Percentiles rank a stretch among this genome's conserved stretches.
Conservation (phyloP, 257 asterid species). For the Schizonepeta tenuifolia region DNA sequence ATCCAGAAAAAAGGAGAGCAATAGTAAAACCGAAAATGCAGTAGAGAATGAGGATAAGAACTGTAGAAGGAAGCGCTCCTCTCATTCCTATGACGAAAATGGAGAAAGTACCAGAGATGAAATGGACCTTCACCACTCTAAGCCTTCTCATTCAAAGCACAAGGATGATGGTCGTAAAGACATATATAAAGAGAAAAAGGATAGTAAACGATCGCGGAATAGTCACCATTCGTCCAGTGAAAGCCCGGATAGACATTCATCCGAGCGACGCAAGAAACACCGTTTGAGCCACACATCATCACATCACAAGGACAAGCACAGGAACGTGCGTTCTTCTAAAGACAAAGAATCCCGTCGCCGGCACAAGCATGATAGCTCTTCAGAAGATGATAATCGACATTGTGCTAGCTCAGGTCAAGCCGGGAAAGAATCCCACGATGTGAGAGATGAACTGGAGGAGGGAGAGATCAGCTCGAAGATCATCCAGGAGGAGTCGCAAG, state of each 20-base stretch:
- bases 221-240: constrained; percentile 44
- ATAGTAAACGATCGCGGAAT: constrained; percentile 47
- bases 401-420: constrained; percentile 18
- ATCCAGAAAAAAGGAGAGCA: constrained; percentile 28
- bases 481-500: constrained; percentile 46
- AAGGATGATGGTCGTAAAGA: constrained; percentile 38
- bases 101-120: constrained; percentile 38
- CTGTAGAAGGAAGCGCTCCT: constrained; percentile 22
- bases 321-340: constrained; percentile 44
- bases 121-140: constrained; percentile 38
- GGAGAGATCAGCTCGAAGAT: constrained; percentile 74
- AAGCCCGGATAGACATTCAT: constrained; percentile 52
- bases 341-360: constrained; percentile 40
- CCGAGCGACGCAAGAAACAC: constrained; percentile 55
- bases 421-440: constrained; percentile 29
- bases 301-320: constrained; percentile 39
- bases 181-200: constrained; percentile 37
- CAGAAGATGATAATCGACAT: constrained; percentile 36
- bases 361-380: constrained; percentile 45
- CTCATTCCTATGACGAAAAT: constrained; percentile 24
- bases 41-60: constrained; percentile 22
- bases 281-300: constrained; percentile 37
- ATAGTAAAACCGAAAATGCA: constrained; percentile 17
- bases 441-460: constrained; percentile 65
- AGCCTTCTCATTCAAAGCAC: constrained; percentile 34